Evolutionary conservation across 2,329 filamentous ascomycete species (phyloP).

Genomic region (Cercospora sp.): DNA sequence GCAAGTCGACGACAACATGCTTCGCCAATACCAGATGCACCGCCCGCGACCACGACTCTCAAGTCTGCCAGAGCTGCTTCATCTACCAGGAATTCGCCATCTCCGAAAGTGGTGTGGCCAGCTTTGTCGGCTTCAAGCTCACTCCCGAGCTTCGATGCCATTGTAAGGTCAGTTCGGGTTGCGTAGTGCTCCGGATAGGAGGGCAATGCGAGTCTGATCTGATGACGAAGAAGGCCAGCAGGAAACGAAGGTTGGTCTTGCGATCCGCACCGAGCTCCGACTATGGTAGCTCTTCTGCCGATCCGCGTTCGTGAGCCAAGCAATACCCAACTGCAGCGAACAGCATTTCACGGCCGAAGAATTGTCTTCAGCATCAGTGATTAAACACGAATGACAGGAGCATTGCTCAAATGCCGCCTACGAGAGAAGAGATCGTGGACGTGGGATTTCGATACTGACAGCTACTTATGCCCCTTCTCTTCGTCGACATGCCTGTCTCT

Average conservation of each 20-base stretch:
- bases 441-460: background rate
- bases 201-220: no score
- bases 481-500: background rate
- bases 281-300: background rate
- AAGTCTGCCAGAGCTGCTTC: conserved; percentile 25
- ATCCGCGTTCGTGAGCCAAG: background rate
- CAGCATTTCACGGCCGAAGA: background rate
- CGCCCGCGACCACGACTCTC: conserved; percentile 1
- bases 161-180: background rate
- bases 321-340: background rate
- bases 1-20: conserved; percentile 19
- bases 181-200: no score
- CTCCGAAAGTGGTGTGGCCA: conserved; percentile 33
- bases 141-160: background rate
- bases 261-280: background rate
- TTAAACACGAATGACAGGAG: no score
- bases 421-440: no score
- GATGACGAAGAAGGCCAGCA: background rate
- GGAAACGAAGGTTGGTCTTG: background rate
- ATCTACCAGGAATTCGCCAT: conserved; percentile 38
- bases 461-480: background rate
- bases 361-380: no score
- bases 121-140: background rate
- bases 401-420: no score
- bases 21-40: conserved; percentile 9